A percentile compares a stretch with the other conserved stretches of the same genome.
These are phyloP conservation scores for Sporothrix variecibatus DNA, from an alignment of 2,329 filamentous ascomycete genomes.

Conservation along the genomic window DNA sequence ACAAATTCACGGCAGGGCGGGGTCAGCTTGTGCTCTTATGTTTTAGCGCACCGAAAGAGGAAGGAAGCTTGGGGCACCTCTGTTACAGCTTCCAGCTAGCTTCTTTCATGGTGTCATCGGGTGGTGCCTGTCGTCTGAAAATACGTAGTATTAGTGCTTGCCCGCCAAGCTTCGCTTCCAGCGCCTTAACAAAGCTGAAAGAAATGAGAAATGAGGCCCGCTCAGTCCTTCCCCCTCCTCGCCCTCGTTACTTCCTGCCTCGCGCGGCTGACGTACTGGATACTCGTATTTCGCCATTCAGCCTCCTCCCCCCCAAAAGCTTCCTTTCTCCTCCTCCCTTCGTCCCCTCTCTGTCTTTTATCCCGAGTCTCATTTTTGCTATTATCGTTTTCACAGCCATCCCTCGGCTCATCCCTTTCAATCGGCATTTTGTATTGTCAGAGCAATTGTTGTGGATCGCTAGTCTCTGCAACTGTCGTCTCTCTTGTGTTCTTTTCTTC, in stretches of 20 bases:
- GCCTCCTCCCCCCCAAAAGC: neutral
- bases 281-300: neutral
- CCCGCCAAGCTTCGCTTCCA: neutral
- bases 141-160: neutral
- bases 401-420: neutral
- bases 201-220: neutral
- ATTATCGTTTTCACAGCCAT: neutral
- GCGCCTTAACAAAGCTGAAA: neutral
- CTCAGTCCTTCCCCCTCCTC: neutral
- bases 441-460: neutral
- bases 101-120: neutral
- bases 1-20: neutral
- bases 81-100: neutral
- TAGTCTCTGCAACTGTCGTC: neutral
- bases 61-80: conserved; percentile 17
- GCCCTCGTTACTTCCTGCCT: neutral
- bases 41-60: conserved; percentile 5
- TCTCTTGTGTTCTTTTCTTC: neutral
- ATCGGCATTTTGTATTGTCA: neutral
- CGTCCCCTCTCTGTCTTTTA: neutral
- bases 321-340: neutral
- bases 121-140: neutral
- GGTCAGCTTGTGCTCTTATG: neutral
- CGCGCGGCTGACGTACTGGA: neutral
- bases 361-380: neutral